A percentile compares a stretch with the other conserved stretches of the same genome.
Conservation (phyloP, 306 rosid species). For the Gastrolobium villosum region DNA sequence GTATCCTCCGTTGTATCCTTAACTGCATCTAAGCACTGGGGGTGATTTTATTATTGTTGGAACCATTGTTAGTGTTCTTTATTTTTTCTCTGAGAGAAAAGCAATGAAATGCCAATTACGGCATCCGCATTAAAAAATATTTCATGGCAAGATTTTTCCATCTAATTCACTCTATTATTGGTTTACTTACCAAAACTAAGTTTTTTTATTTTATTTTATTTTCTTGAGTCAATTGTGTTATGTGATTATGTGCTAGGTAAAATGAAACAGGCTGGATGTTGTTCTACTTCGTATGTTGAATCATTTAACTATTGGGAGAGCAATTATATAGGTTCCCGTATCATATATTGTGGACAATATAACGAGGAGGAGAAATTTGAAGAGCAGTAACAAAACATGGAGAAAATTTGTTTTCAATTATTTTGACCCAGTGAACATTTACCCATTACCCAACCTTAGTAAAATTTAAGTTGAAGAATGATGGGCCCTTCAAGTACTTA, state of each 20-base stretch:
- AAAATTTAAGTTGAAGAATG: no score
- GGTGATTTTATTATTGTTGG: constrained; percentile 19
- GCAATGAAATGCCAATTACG: constrained; percentile 29
- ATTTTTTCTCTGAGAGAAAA: constrained; percentile 21
- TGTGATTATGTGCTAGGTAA: constrained; percentile 4
- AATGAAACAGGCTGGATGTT: constrained; percentile 11
- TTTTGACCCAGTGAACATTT: no score
- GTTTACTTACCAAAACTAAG: not conserved
- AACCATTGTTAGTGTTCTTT: not conserved
- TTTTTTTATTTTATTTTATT: not conserved
- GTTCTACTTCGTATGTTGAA: constrained; percentile 38
- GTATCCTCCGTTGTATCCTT: constrained; percentile 99
- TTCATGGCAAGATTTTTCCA: not conserved
- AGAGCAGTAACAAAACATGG: no score
- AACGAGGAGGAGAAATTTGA: no score
- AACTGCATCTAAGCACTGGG: constrained; percentile 33
- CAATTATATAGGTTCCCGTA: constrained; percentile 30
- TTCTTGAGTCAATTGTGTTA: constrained; percentile 10
- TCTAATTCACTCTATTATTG: constrained; percentile 16
- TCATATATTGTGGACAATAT: not conserved
- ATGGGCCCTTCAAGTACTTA: no score
- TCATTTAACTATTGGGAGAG: not conserved
- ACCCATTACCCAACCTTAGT: no score
- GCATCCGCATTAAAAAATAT: not conserved
- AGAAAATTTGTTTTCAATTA: no score